A percentile compares a stretch with the other conserved stretches of the same genome.
phyloP scores from a whole-genome alignment of 2,329 filamentous ascomycete species.

The Ophiostoma angusticollis region DNA sequence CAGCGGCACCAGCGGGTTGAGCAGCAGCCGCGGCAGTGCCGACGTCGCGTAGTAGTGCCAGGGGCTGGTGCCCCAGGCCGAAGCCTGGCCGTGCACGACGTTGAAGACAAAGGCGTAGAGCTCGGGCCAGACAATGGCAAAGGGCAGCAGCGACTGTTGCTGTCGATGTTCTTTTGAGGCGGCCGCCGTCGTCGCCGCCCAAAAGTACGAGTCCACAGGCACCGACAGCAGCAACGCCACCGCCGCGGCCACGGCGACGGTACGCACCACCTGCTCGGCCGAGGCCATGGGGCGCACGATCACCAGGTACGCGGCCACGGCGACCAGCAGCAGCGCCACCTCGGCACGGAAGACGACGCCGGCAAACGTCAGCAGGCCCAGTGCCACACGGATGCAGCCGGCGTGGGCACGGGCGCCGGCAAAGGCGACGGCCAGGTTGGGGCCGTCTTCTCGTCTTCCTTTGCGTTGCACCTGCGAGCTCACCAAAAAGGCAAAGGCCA shows the following conservation, averaged over 20 bases:
- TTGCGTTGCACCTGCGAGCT: slow-evolving; percentile 1
- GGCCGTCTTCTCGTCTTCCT: too few species aligned
- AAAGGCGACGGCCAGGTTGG: neutral
- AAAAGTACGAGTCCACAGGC: slow-evolving; percentile 81
- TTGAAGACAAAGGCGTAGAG: slow-evolving; percentile 85
- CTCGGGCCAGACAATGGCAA: slow-evolving; percentile 83
- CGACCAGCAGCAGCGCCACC: slow-evolving; percentile 64
- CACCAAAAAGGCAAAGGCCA: slow-evolving; percentile 35
- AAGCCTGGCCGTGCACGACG: slow-evolving; percentile 67
- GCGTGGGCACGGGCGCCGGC: slow-evolving; percentile 12
- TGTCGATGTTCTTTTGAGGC: too few species aligned
- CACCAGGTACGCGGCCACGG: slow-evolving; percentile 52
- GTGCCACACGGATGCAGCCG: slow-evolving; percentile 46
- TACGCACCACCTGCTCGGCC: slow-evolving; percentile 45
- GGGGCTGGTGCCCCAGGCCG: slow-evolving; percentile 76
- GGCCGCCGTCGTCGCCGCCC: slow-evolving; percentile 55
- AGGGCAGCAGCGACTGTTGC: slow-evolving; percentile 26
- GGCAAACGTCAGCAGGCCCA: slow-evolving; percentile 66
- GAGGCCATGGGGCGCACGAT: slow-evolving; percentile 38
- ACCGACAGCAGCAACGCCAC: slow-evolving; percentile 58
- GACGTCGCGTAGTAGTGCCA: slow-evolving; percentile 79
- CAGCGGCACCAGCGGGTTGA: slow-evolving; percentile 57
- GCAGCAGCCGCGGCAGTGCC: slow-evolving; percentile 66
- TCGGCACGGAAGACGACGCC: slow-evolving; percentile 84
- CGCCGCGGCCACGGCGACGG: slow-evolving; percentile 52